Conservation (phyloP, 768 basidiomycete species). For the Trametes meyenii region DNA sequence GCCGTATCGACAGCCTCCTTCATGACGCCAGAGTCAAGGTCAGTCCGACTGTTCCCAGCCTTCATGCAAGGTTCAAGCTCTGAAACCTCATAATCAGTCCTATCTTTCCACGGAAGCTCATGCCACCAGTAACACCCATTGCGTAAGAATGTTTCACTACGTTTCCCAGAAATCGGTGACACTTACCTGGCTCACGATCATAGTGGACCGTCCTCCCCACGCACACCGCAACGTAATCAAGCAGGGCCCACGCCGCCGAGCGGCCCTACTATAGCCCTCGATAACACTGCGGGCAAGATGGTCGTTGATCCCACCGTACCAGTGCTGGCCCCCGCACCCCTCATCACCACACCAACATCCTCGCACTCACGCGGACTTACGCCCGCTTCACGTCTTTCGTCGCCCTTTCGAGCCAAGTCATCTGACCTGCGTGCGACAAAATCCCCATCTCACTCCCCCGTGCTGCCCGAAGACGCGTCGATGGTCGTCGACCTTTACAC, state of each 20-base stretch:
- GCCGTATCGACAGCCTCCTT: conserved; percentile 12
- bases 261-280: neutral
- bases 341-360: conserved; percentile 18
- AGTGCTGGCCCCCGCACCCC: conserved; percentile 19
- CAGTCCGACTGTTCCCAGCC: neutral
- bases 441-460: conserved; percentile 18
- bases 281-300: neutral
- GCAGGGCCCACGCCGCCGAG: neutral
- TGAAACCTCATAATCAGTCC: conserved; percentile 22
- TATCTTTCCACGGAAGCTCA: conserved; percentile 25
- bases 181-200: neutral
- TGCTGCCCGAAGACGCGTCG: conserved; percentile 17
- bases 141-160: conserved; percentile 8
- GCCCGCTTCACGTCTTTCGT: conserved; percentile 32
- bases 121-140: conserved; percentile 9
- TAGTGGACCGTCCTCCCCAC: conserved; percentile 15
- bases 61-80: neutral
- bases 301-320: conserved; percentile 1
- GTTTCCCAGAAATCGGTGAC: neutral
- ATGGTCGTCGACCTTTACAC: conserved; percentile 15
- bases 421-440: conserved; percentile 23
- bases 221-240: conserved; percentile 9
- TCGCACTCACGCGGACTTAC: conserved; percentile 27
- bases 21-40: conserved; percentile 37
- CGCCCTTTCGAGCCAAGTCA: conserved; percentile 35